Conservation (phyloP, 73 alveolate genomes). For the Urostyla sp. region DNA sequence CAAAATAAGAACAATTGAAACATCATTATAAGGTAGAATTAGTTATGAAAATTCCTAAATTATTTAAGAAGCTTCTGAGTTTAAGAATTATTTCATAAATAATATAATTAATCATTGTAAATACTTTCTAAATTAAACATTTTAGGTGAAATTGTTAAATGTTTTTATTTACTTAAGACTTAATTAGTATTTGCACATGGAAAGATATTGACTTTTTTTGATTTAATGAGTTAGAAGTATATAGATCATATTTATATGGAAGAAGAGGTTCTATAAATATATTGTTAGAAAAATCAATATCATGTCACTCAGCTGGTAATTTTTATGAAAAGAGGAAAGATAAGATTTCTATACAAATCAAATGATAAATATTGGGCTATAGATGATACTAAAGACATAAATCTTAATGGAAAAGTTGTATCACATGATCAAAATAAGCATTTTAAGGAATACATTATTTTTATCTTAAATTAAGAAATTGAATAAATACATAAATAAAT, state of each 20-base stretch:
- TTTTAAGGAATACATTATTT: no score
- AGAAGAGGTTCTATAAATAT: conserved; percentile 6
- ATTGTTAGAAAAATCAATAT: no score
- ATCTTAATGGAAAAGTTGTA: no score
- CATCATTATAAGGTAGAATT: not conserved
- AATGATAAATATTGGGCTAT: no score
- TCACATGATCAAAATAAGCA: no score
- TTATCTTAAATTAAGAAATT: no score
- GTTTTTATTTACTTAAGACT: conserved; percentile 2
- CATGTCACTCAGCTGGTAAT: no score
- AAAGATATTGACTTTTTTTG: conserved; percentile 2
- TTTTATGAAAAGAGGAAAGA: no score
- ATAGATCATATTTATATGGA: not conserved
- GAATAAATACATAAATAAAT: no score
- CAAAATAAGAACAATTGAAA: not conserved
- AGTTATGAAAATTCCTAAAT: not conserved
- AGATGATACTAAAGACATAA: no score
- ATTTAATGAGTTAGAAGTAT: conserved; percentile 22
- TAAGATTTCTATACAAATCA: no score
- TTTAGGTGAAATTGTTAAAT: no score
- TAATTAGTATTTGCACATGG: conserved; percentile 14
- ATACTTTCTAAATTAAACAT: conserved; percentile 1
- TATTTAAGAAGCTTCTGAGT: not conserved
- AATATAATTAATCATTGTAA: not conserved
- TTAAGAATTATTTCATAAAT: not conserved